Conservation (phyloP, 1,284 basidiomycete genomes). For the Taiwanofungus camphoratus region DNA sequence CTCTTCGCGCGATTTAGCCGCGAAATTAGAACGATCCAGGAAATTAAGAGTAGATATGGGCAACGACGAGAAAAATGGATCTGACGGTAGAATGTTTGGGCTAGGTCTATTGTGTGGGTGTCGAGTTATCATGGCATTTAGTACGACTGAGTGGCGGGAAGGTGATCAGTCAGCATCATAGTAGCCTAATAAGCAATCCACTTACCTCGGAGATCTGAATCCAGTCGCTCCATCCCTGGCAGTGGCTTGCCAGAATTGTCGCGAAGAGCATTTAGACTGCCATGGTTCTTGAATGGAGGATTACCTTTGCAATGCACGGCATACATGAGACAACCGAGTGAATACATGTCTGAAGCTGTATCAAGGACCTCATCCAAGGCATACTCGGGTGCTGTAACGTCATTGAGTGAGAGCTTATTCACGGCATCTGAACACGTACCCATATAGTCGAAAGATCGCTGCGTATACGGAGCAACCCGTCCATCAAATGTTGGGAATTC, state of each 20-base stretch:
- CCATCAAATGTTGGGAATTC: conserved; percentile 88
- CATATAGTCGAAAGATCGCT: conserved; percentile 93
- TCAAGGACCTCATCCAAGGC: conserved; percentile 84
- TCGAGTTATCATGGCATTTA: conserved; percentile 77
- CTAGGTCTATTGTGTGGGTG: conserved; percentile 69
- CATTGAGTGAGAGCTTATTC: neutral
- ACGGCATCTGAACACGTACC: conserved; percentile 41
- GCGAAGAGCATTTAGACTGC: conserved; percentile 75
- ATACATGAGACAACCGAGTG: conserved; percentile 87
- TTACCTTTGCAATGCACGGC: conserved; percentile 85
- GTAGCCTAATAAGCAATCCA: conserved; percentile 6
- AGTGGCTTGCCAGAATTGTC: conserved; percentile 71
- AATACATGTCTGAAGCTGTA: conserved; percentile 92
- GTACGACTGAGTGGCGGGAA: conserved; percentile 47
- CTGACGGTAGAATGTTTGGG: conserved; percentile 73
- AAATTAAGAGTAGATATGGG: conserved; percentile 97
- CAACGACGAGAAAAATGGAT: conserved; percentile 93
- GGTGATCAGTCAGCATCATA: too few species aligned
- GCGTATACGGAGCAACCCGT: conserved; percentile 74
- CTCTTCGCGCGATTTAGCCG: conserved; percentile 90
- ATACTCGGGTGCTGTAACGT: conserved; percentile 84
- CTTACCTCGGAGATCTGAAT: conserved; percentile 69
- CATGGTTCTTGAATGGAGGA: conserved; percentile 86
- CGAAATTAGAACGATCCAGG: conserved; percentile 92
- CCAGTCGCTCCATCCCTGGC: conserved; percentile 55